Evolutionary conservation across 768 basidiomycete species (phyloP), one percentile per base, ranked within the genome.

Genomic region (Pleurotus platypus): DNA sequence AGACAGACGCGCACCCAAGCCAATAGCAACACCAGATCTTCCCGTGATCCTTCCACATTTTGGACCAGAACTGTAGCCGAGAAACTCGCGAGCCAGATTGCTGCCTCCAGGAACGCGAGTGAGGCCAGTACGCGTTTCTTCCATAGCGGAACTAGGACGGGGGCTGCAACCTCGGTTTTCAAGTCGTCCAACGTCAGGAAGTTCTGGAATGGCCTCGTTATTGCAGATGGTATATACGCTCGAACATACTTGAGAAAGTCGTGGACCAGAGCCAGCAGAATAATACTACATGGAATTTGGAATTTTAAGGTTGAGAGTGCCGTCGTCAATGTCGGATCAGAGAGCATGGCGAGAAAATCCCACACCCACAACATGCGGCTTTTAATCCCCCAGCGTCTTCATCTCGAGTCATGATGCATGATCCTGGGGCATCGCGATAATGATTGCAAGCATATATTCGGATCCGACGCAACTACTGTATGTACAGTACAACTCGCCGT

Each of bases 131-230:
- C 47, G 47, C 72, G 67, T 48, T 57, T 61, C 58, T 73, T 79
- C 51, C 66, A 63, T 42, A 16, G 63, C 58, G 3, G 68, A 65
- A 37, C 64, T 35, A 35, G 30, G 30, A 35, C 30, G 30, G 30
- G 30, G 30, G 12, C 30, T 58, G 57, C 60, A 61, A 27, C 62
- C 62, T 40, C 68, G 61, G 37, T 56, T 16, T 69, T 67, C 16
- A 77, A 67, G 46, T 77, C 77, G 39, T 71, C 70, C n/a, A 85
- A 66, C 8, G 72, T 71, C 54, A 86, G 64, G 61, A 85, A 86
- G 66, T 79, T 78, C 18, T 68, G 65, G 61, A 84, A 83, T 1
- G 83, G 84, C 24, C 69, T 64, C 46, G 67, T 63, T 22, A 75
- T 27, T 46, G 62, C 18, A 9, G 45, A 51, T 30, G 77, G 70